phyloP scores from a whole-genome alignment of 805 yeast genomes.

The Kuraishia molischiana region DNA sequence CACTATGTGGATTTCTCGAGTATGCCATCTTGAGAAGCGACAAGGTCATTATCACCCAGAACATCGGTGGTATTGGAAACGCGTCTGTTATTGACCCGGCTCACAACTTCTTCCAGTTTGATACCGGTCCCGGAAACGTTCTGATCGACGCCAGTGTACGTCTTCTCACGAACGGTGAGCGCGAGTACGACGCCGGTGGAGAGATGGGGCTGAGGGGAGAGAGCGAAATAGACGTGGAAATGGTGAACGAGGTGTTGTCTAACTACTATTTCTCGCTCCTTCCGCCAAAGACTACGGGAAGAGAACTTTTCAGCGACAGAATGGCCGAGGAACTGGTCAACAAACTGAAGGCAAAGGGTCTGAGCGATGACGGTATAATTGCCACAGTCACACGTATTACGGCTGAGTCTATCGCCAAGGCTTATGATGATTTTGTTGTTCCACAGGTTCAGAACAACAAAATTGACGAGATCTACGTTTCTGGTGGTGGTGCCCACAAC shows the following conservation, averaged over 20 bases:
- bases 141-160: slow-evolving; percentile 18
- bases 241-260: slow-evolving; percentile 12
- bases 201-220: slow-evolving; percentile 13
- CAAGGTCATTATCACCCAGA: slow-evolving; percentile 13
- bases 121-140: slow-evolving; percentile 19
- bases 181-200: slow-evolving; percentile 16
- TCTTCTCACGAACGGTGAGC: slow-evolving; percentile 10
- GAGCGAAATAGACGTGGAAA: slow-evolving; percentile 8
- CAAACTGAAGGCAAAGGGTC: slow-evolving; percentile 8
- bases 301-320: slow-evolving; percentile 17
- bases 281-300: slow-evolving; percentile 18
- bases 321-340: slow-evolving; percentile 6
- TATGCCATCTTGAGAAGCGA: slow-evolving; percentile 12
- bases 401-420: slow-evolving; percentile 14
- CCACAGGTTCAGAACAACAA: slow-evolving; percentile 1
- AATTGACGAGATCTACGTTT: slow-evolving; percentile 14
- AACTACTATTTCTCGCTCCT: slow-evolving; percentile 10
- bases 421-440: slow-evolving; percentile 9
- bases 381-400: slow-evolving; percentile 18
- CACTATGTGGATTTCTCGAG: slow-evolving; percentile 16
- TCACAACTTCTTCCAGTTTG: slow-evolving; percentile 14
- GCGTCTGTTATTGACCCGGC: slow-evolving; percentile 14
- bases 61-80: slow-evolving; percentile 19
- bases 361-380: slow-evolving; percentile 11
- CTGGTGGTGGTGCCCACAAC: slow-evolving; percentile 19